These are phyloP conservation scores for Aethionema arabicum DNA, from an alignment of 345 rosid genomes.

Conservation along the genomic window DNA sequence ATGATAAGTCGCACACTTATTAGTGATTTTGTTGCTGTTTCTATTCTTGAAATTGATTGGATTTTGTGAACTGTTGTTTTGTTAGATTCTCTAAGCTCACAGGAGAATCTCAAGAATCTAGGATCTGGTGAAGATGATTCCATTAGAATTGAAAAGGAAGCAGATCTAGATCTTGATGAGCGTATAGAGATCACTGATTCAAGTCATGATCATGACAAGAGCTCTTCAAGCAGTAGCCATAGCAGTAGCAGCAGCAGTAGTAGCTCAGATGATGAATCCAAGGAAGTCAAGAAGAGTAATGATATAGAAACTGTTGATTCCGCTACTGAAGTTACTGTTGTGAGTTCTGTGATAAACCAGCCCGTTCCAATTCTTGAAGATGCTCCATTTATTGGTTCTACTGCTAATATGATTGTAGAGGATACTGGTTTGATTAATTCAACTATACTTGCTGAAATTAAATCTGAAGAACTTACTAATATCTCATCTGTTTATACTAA, in stretches of 20 bases:
- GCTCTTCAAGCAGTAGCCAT: constrained; percentile 40
- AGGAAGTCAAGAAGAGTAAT: constrained; percentile 39
- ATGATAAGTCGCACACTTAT: too few species aligned
- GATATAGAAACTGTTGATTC: constrained; percentile 28
- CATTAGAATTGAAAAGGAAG: constrained; percentile 41
- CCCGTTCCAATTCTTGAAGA: constrained; percentile 36
- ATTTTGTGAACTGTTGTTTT: constrained; percentile 26
- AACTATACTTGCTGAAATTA: constrained; percentile 26
- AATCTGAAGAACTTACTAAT: constrained; percentile 34
- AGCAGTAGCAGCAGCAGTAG: constrained; percentile 40
- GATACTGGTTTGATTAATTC: constrained; percentile 34
- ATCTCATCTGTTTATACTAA: constrained; percentile 41
- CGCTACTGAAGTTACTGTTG: constrained; percentile 33
- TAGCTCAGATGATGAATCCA: constrained; percentile 61
- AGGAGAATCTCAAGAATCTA: constrained; percentile 45
- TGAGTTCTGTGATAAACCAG: constrained; percentile 34
- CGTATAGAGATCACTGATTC: constrained; percentile 39
- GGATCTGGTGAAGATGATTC: constrained; percentile 39
- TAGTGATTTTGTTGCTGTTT: neutral
- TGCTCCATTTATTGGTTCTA: constrained; percentile 35
- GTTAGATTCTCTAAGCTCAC: constrained; percentile 52
- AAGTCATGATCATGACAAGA: constrained; percentile 45
- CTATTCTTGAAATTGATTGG: constrained; percentile 7
- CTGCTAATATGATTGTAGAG: constrained; percentile 37
- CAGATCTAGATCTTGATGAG: constrained; percentile 30